Base-by-base conservation (phyloP, 2,329 filamentous ascomycete genomes). In the Penicillium sp. region DNA sequence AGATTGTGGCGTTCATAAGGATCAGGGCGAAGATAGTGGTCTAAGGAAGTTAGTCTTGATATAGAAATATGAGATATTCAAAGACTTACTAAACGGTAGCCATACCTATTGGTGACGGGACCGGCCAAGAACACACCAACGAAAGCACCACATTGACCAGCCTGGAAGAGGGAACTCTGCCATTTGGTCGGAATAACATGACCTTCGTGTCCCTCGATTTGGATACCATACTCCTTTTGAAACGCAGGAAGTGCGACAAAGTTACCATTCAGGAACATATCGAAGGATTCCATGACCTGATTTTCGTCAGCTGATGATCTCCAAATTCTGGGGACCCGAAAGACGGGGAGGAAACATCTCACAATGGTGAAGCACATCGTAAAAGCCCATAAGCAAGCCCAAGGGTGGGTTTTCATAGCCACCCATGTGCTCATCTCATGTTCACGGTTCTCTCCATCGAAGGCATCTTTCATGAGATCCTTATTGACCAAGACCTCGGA, bases 71-170 rank as follows among this genome's bases (percentile, higher is more conserved):
- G 22, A 22, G 22, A 22, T 22, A 22, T 22, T 22, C 22, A 22
- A 22, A 22, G 22, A 22, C 22, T 22, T 22, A 22, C 22, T 22
- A 77, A 85, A 30, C 83, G 82, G 69, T 86, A 86, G 51, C 84
- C 84, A 60, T 85, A 76, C 2, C 72, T 61, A 67, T 76, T 84
- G 61, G 84, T 86, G 48, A 87, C 66, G n/a, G 83, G 84, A 43
- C 84, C 84, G 37, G 83, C 82, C 37, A 86, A 58, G 61, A 81
- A 82, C 53, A 84, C 82, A 50, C 84, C 84, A 54, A 85, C 78
- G 38, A 87, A 75, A 14, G 84, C 84, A 71, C 84, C 84, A 52
- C 83, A 71, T 55, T 79, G 83, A 2, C 84, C 84, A 40, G 75
- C 75, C 54, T 78, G 73, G 61, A 83, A 80, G 16, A 87, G 78